These are phyloP conservation scores for Ilyonectria robusta DNA, from an alignment of 2,329 filamentous ascomycete species.

Conservation along the genomic window DNA sequence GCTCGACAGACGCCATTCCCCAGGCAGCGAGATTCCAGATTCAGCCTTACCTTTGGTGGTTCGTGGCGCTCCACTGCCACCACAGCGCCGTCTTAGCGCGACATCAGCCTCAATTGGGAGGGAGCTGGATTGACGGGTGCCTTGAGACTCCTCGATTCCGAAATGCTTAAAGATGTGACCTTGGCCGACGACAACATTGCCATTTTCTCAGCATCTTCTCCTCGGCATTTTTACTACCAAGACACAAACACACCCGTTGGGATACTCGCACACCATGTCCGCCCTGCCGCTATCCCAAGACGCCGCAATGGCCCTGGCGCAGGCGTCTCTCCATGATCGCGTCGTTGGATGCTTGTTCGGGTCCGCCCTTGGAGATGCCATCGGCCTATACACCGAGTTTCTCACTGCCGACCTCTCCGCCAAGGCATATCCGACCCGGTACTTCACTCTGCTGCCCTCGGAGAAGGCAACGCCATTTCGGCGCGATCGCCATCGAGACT, in stretches of 20 bases:
- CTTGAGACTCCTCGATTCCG: conserved; percentile 9
- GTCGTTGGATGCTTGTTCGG: conserved; percentile 63
- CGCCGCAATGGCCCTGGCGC: conserved; percentile 35
- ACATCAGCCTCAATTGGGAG: conserved; percentile 28
- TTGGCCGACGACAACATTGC: background rate
- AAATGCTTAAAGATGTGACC: background rate
- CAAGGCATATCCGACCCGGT: conserved; percentile 54
- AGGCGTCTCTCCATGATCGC: conserved; percentile 51
- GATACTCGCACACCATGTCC: conserved; percentile 24
- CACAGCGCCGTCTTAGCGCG: conserved; percentile 29
- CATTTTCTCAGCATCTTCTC: background rate
- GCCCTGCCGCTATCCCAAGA: conserved; percentile 34
- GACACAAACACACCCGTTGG: background rate
- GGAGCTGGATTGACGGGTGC: conserved; percentile 31
- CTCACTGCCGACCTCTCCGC: conserved; percentile 54
- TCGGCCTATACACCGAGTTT: conserved; percentile 69
- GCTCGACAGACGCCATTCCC: background rate
- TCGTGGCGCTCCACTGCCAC: conserved; percentile 39
- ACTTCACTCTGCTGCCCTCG: conserved; percentile 56
- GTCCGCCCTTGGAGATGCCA: conserved; percentile 67
- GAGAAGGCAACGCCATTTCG: conserved; percentile 57
- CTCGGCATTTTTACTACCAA: background rate
- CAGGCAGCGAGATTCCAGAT: background rate
- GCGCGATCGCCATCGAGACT: conserved; percentile 61
- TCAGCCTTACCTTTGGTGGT: background rate